A percentile compares a stretch with the other conserved stretches of the same genome.
Conservation (phyloP, 2,329 filamentous ascomycete species). For the Sphaerulina populicola region DNA sequence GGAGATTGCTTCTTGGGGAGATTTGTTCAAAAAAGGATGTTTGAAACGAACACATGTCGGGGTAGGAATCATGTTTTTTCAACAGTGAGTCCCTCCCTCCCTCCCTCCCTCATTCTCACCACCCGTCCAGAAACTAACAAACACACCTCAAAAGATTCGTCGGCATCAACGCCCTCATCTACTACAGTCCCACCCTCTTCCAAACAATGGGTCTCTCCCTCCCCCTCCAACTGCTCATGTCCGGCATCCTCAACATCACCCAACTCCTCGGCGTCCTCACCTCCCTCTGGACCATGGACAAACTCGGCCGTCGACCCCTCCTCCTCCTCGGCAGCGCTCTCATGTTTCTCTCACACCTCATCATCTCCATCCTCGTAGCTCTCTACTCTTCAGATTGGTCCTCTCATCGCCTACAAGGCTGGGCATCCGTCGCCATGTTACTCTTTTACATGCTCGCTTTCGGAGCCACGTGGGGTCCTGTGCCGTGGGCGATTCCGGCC, state of each 20-base stretch:
- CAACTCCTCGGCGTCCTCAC: conserved; percentile 38
- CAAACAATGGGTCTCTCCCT: conserved; percentile 33
- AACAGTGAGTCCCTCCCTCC: conserved; percentile 23
- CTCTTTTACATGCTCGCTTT: conserved; percentile 39
- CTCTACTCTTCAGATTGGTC: conserved; percentile 40
- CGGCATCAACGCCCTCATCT: conserved; percentile 42
- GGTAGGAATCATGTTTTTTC: conserved; percentile 50
- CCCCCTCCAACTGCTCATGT: conserved; percentile 36
- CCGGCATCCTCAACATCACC: conserved; percentile 37
- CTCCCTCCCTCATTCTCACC: too few relatives aligned
- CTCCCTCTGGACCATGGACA: conserved; percentile 40
- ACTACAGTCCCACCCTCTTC: conserved; percentile 43
- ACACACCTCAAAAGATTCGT: conserved; percentile 28
- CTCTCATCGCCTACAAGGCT: conserved; percentile 43
- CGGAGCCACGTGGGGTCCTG: conserved; percentile 45
- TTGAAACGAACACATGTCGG: conserved; percentile 46
- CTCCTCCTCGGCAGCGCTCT: conserved; percentile 39
- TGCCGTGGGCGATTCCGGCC: conserved; percentile 33
- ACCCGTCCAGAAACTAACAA: too few relatives aligned
- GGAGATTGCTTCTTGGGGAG: conserved; percentile 41
- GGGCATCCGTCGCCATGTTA: conserved; percentile 27
- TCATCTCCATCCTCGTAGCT: conserved; percentile 49
- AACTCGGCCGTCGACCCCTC: conserved; percentile 36
- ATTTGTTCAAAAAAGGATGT: conserved; percentile 42
- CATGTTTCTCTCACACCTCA: conserved; percentile 43